Evolutionary conservation across 2,329 filamentous ascomycete genomes (phyloP).

Genomic region (Phyllosticta paracitricarpa): DNA sequence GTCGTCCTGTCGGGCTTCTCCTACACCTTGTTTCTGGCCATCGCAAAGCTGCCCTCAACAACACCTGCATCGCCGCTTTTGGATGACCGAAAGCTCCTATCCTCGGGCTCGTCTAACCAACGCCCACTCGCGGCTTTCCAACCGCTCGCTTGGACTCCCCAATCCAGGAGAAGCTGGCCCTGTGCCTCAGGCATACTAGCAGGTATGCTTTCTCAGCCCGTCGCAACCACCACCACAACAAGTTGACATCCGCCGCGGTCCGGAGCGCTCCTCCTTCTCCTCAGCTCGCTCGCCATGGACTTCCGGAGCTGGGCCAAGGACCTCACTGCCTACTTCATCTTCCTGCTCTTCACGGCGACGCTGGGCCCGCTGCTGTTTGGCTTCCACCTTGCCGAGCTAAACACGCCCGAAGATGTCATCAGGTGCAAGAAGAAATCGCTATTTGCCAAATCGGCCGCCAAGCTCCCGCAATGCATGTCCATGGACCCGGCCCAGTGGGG

Average conservation of each 20-base stretch:
- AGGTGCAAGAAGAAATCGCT: slow-evolving; percentile 63
- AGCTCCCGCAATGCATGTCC: slow-evolving; percentile 68
- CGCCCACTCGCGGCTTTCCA: no score
- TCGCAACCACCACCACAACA: not conserved
- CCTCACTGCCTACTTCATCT: slow-evolving; percentile 66
- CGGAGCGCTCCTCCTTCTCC: slow-evolving; percentile 8
- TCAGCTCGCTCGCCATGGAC: slow-evolving; percentile 23
- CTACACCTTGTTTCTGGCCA: not conserved
- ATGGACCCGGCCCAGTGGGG: slow-evolving; percentile 80
- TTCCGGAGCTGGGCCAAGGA: slow-evolving; percentile 31
- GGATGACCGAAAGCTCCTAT: not conserved
- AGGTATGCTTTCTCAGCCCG: not conserved
- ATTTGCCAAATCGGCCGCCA: slow-evolving; percentile 22
- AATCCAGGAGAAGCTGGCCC: not conserved
- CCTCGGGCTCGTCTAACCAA: not conserved
- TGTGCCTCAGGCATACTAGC: not conserved
- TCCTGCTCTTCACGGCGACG: slow-evolving; percentile 66
- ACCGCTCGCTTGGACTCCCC: not conserved
- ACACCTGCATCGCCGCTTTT: not conserved
- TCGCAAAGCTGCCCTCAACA: not conserved
- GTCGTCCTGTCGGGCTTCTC: not conserved
- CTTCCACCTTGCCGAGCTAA: slow-evolving; percentile 88
- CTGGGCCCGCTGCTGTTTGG: slow-evolving; percentile 89
- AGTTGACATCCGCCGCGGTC: not conserved
- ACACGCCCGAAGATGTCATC: slow-evolving; percentile 88